phyloP scores from a whole-genome alignment of 345 rosid species.

The Populus davidiana region DNA sequence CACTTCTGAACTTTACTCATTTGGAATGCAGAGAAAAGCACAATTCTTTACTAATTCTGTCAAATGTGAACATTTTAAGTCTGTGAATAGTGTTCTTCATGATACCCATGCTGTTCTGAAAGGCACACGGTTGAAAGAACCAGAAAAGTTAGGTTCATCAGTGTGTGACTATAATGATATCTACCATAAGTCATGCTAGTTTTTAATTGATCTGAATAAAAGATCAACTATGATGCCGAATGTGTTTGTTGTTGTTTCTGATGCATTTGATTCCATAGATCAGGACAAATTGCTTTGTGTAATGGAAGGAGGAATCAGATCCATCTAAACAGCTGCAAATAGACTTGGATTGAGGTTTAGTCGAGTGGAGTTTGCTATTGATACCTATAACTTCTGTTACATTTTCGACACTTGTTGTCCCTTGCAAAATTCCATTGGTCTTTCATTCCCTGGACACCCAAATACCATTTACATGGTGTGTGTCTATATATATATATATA shows the following conservation, averaged over 20 bases:
- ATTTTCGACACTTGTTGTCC: too few relatives aligned
- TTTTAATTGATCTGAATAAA: conserved; percentile 51
- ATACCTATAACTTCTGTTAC: not conserved
- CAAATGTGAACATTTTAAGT: conserved; percentile 26
- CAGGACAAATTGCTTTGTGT: conserved; percentile 62
- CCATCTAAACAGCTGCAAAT: not conserved
- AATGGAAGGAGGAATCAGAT: conserved; percentile 24
- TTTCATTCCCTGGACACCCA: not conserved
- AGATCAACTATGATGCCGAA: conserved; percentile 39
- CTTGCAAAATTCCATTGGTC: not conserved
- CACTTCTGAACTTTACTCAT: conserved; percentile 12
- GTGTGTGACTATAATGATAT: conserved; percentile 84
- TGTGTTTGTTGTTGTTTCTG: conserved; percentile 63
- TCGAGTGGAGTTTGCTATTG: not conserved
- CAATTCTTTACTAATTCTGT: not conserved
- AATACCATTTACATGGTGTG: too few relatives aligned
- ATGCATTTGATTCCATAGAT: conserved; percentile 82
- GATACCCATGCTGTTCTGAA: conserved; percentile 68
- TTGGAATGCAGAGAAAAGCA: conserved; percentile 13
- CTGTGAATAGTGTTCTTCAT: conserved; percentile 56
- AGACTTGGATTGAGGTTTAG: not conserved
- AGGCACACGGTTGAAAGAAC: conserved; percentile 61
- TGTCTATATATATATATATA: rapidly evolving
- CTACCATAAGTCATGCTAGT: conserved; percentile 61
- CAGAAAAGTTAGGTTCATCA: conserved; percentile 66